Evolutionary conservation across 352 stramenopile genomes (phyloP).

Genomic region (Phytophthora sp.): DNA sequence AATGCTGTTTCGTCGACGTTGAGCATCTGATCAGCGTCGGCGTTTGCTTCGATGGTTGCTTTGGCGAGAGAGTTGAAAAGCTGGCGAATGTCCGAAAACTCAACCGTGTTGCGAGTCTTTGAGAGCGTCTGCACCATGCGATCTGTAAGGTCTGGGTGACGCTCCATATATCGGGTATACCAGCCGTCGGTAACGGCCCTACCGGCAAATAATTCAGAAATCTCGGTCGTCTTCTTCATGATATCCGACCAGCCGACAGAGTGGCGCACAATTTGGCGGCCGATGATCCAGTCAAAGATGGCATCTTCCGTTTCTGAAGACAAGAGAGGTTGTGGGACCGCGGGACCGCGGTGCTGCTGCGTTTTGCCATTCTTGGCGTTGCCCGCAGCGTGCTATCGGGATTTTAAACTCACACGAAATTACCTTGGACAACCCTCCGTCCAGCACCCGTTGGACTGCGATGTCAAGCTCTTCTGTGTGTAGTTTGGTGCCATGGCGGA

Average conservation of each 20-base stretch:
- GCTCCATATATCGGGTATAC: neutral
- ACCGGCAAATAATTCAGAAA: neutral
- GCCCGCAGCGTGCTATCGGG: too few species aligned
- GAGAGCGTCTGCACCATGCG: neutral
- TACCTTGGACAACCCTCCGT: too few species aligned
- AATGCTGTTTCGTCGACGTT: slow-evolving; percentile 4
- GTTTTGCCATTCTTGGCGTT: too few species aligned
- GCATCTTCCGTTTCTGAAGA: slow-evolving; percentile 21
- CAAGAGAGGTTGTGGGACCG: too few species aligned
- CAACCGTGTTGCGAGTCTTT: neutral
- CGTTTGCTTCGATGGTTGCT: neutral
- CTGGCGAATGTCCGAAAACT: neutral
- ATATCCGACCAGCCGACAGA: neutral
- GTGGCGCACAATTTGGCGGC: neutral
- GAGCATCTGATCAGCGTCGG: neutral
- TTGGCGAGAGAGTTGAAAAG: neutral
- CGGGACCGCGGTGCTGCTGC: too few species aligned
- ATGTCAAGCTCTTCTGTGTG: too few species aligned
- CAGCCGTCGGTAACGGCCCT: neutral
- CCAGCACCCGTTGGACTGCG: too few species aligned
- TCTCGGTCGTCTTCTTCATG: neutral
- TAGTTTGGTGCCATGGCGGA: too few species aligned
- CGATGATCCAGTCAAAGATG: neutral
- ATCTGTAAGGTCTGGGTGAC: neutral
- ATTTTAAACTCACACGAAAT: too few species aligned